Conservation (phyloP, 257 asterid genomes). For the Solanum arcanum region DNA sequence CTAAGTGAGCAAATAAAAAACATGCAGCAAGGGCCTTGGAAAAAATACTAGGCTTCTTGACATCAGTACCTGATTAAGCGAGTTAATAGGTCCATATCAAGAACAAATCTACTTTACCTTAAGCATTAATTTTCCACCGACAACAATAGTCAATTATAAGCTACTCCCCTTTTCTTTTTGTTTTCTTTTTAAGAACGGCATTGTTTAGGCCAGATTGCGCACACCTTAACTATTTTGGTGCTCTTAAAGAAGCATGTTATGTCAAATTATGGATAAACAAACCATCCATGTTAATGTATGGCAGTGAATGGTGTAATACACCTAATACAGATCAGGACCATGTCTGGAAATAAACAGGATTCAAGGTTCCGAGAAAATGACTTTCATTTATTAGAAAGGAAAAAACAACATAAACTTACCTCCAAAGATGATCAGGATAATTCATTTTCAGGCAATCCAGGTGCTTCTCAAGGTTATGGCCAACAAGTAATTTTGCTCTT, state of each 20-base stretch:
- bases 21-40: not conserved
- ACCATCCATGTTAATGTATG: not conserved
- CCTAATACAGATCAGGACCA: not conserved
- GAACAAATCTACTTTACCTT: not conserved
- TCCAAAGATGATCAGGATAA: constrained; percentile 41
- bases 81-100: not conserved
- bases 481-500: constrained; percentile 39
- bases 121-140: not conserved
- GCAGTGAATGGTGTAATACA: not conserved
- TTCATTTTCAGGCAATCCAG: constrained; percentile 26
- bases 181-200: no score
- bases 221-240: not conserved
- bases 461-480: constrained; percentile 35
- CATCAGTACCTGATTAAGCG: not conserved
- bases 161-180: not conserved
- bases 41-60: not conserved
- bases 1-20: no score
- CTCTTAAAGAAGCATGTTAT: not conserved
- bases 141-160: not conserved
- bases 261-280: not conserved
- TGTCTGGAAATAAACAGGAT: not conserved
- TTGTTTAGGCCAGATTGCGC: not conserved
- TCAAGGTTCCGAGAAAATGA: not conserved
- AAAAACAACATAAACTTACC: constrained; percentile 14
- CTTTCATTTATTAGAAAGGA: not conserved